Conservation (phyloP, 1,284 basidiomycete species). For the Butyriboletus appendiculatus region DNA sequence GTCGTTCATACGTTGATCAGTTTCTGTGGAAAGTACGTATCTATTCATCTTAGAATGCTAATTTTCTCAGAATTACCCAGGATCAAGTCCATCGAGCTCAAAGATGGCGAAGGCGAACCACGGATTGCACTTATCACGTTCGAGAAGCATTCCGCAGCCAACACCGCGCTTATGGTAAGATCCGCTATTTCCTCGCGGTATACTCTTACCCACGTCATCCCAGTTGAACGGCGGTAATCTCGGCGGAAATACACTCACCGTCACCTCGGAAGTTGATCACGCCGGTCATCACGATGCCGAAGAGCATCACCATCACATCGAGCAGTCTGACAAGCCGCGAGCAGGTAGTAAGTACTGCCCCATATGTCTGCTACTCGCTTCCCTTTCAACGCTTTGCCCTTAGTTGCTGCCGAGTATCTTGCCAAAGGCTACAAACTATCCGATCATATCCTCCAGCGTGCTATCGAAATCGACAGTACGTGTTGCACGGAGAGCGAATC, state of each 20-base stretch:
- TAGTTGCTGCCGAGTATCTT: slow-evolving; percentile 89
- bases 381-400: slow-evolving; percentile 2
- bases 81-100: slow-evolving; percentile 62
- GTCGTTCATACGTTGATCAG: slow-evolving; percentile 38
- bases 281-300: slow-evolving; percentile 52
- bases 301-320: slow-evolving; percentile 46
- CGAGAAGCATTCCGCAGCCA: slow-evolving; percentile 75
- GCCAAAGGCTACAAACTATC: slow-evolving; percentile 83
- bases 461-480: slow-evolving; percentile 87
- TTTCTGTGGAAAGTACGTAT: slow-evolving; percentile 74
- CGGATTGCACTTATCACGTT: slow-evolving; percentile 63
- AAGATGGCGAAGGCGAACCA: slow-evolving; percentile 34
- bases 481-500: neutral
- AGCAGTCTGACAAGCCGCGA: slow-evolving; percentile 81
- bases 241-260: slow-evolving; percentile 58
- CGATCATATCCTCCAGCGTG: slow-evolving; percentile 78
- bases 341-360: slow-evolving; percentile 61
- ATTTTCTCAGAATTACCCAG: slow-evolving; percentile 36
- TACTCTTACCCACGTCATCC: slow-evolving; percentile 7
- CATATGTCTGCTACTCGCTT: neutral
- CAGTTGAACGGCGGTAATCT: slow-evolving; percentile 75
- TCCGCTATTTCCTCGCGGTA: neutral
- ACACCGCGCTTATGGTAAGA: slow-evolving; percentile 75
- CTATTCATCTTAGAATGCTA: neutral
- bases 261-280: slow-evolving; percentile 65